Conservation (phyloP, 352 stramenopile genomes). For the Blastocystis sp. region DNA sequence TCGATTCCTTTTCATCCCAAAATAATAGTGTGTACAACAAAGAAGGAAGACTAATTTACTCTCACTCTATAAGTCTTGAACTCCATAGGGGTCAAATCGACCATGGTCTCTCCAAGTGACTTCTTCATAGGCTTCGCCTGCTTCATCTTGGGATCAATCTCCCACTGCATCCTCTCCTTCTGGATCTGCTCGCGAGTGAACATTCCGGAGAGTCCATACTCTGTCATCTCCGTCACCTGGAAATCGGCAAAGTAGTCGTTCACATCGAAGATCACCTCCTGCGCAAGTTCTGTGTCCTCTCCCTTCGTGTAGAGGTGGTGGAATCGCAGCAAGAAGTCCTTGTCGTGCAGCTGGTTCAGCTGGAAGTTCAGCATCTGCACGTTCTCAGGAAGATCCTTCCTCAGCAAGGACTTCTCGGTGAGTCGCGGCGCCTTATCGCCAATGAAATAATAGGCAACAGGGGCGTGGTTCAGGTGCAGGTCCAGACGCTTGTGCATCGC, state of each 20-base stretch:
- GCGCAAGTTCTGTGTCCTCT: conserved; percentile 75
- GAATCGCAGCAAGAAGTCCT: conserved; percentile 79
- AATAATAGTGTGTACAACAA: background rate
- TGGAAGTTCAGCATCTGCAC: conserved; percentile 84
- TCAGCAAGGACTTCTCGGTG: conserved; percentile 65
- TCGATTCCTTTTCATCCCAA: background rate
- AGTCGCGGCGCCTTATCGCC: background rate
- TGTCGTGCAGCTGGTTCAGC: conserved; percentile 71
- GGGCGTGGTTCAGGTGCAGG: conserved; percentile 27
- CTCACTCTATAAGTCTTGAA: conserved; percentile 82
- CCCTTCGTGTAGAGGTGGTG: conserved; percentile 84
- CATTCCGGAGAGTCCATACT: conserved; percentile 81
- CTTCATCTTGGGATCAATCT: conserved; percentile 65
- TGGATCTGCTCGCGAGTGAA: conserved; percentile 68
- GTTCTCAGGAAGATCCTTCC: conserved; percentile 76
- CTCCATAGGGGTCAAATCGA: conserved; percentile 73
- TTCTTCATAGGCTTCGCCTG: conserved; percentile 62
- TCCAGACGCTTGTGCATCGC: conserved; percentile 50
- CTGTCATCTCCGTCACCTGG: conserved; percentile 69
- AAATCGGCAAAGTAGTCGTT: conserved; percentile 67
- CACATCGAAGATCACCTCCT: conserved; percentile 71
- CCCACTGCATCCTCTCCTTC: conserved; percentile 72
- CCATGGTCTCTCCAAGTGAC: conserved; percentile 64
- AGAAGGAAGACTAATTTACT: conserved; percentile 63
- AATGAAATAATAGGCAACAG: conserved; percentile 48